Evolutionary conservation across 73 alveolate species (phyloP).

Genomic region (Uronychia setigera): DNA sequence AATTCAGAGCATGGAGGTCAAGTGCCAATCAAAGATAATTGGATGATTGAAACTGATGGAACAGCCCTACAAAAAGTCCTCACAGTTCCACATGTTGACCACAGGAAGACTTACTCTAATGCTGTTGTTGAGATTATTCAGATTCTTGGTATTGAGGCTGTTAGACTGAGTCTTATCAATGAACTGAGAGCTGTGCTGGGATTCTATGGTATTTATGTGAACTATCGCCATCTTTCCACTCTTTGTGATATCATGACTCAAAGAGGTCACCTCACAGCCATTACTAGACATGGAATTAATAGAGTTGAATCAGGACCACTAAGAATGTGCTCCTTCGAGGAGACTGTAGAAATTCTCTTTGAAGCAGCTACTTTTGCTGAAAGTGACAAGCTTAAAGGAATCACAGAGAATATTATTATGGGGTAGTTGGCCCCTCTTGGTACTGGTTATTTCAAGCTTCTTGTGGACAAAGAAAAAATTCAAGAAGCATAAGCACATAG

Average conservation of each 20-base stretch:
- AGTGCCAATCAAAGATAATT: constrained; percentile 71
- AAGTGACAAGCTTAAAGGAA: constrained; percentile 89
- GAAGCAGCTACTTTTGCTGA: constrained; percentile 99
- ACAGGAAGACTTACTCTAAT: constrained; percentile 80
- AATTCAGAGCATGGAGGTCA: constrained; percentile 71
- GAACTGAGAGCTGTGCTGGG: constrained; percentile 91
- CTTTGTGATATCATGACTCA: constrained; percentile 98
- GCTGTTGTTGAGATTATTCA: constrained; percentile 82
- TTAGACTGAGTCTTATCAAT: constrained; percentile 80
- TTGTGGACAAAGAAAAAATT: constrained; percentile 75
- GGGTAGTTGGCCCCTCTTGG: constrained; percentile 97
- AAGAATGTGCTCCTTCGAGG: constrained; percentile 96
- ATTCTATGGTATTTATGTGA: constrained; percentile 93
- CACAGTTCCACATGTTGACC: constrained; percentile 81
- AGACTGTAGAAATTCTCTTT: constrained; percentile 98
- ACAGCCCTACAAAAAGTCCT: constrained; percentile 79
- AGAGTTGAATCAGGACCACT: constrained; percentile 96
- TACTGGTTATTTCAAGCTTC: constrained; percentile 87
- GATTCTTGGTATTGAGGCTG: constrained; percentile 94
- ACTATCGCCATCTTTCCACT: constrained; percentile 93
- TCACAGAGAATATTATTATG: constrained; percentile 96
- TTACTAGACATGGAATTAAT: constrained; percentile 99
- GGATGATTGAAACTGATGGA: constrained; percentile 99
- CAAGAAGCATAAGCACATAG: constrained; percentile 57
- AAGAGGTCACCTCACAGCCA: constrained; percentile 95